phyloP scores from a whole-genome alignment of 768 basidiomycete species.

The Suillus subluteus region DNA sequence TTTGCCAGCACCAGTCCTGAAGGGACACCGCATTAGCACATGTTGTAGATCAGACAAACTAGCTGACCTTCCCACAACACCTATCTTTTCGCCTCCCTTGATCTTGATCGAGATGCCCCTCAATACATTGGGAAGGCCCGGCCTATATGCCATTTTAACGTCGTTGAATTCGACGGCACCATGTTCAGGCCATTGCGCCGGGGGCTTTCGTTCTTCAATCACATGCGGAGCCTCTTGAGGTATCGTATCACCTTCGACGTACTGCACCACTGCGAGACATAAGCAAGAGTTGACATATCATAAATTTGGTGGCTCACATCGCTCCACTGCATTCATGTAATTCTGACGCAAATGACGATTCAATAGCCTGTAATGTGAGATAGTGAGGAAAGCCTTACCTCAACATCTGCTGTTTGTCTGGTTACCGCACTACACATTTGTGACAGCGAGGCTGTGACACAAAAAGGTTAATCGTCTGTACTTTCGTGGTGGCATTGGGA shows the following conservation, averaged over 20 bases:
- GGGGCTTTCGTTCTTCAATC: too few species aligned
- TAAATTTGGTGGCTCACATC: constrained; percentile 39
- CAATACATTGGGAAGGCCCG: constrained; percentile 73
- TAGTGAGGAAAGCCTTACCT: constrained; percentile 39
- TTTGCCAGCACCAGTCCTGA: constrained; percentile 58
- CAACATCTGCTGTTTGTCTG: constrained; percentile 66
- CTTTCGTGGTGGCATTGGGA: background rate
- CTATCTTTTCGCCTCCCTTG: constrained; percentile 72
- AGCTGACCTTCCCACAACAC: constrained; percentile 63
- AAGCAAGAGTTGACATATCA: background rate
- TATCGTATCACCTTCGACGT: constrained; percentile 33
- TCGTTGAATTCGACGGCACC: constrained; percentile 50
- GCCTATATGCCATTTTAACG: constrained; percentile 64
- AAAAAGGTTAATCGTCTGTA: background rate
- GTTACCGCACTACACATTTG: constrained; percentile 57
- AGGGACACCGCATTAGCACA: background rate
- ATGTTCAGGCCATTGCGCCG: too few species aligned
- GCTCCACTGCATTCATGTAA: constrained; percentile 69
- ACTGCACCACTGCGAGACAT: constrained; percentile 49
- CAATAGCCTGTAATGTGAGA: background rate
- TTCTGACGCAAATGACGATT: constrained; percentile 41
- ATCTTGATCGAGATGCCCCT: constrained; percentile 65
- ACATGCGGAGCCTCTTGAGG: too few species aligned
- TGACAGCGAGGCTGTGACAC: constrained; percentile 46
- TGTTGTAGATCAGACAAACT: background rate